A percentile compares a stretch with the other conserved stretches of the same genome.
Conservation (phyloP, 768 basidiomycete genomes). For the Mycena metata region DNA sequence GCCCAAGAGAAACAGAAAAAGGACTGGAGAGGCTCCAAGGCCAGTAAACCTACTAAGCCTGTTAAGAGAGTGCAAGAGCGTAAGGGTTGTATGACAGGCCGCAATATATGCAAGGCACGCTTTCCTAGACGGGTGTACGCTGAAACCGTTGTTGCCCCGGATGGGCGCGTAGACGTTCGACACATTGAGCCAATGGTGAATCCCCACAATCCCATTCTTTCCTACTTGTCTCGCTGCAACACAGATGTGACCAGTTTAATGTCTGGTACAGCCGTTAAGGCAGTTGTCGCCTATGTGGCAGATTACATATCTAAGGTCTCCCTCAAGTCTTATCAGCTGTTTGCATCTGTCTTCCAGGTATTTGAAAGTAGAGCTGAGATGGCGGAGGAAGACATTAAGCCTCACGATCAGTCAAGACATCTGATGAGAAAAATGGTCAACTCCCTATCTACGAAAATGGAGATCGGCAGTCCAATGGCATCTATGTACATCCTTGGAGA, state of each 20-base stretch:
- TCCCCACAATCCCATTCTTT: neutral
- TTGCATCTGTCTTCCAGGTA: neutral
- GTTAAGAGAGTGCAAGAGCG: neutral
- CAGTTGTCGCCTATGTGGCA: neutral
- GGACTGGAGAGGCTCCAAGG: neutral
- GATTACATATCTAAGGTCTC: neutral
- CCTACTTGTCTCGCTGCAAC: neutral
- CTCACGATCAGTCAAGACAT: neutral
- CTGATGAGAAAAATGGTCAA: neutral
- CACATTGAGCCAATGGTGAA: neutral
- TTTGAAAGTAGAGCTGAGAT: neutral
- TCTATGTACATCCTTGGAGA: too few species aligned
- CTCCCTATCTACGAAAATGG: slow-evolving; percentile 1
- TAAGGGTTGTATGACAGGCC: neutral
- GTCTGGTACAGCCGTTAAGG: neutral
- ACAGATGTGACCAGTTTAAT: neutral
- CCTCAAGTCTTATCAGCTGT: neutral
- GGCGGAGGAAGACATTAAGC: neutral
- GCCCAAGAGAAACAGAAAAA: neutral
- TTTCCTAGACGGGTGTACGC: neutral
- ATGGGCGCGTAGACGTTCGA: neutral
- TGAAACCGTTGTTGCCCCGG: neutral
- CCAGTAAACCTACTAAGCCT: neutral
- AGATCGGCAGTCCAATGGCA: slow-evolving; percentile 6
- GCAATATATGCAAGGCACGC: neutral